Conservation (phyloP, 2,329 filamentous ascomycete species). For the Pezicula rhizophila region DNA sequence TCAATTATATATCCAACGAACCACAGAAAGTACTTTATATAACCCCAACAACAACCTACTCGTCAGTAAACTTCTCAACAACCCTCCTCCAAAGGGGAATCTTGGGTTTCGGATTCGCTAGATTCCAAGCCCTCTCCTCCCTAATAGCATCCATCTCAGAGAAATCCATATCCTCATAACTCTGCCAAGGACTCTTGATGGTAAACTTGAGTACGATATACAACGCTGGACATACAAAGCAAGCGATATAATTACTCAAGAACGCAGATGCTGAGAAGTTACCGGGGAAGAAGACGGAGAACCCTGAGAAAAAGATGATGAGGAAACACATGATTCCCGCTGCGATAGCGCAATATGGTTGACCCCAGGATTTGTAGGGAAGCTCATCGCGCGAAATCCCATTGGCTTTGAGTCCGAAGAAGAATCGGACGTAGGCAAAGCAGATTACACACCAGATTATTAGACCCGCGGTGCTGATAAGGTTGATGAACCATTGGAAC, state of each 20-base stretch:
- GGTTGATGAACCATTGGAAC: conserved; percentile 66
- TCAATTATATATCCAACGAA: too few species aligned
- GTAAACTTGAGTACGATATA: neutral
- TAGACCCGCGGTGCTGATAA: conserved; percentile 59
- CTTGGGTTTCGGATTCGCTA: neutral
- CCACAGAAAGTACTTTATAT: too few species aligned
- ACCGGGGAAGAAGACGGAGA: conserved; percentile 52
- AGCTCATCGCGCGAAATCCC: conserved; percentile 48
- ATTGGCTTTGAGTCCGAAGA: conserved; percentile 46
- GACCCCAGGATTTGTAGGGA: conserved; percentile 51
- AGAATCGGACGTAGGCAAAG: conserved; percentile 56
- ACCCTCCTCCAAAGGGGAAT: neutral
- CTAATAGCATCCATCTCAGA: neutral
- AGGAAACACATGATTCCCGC: conserved; percentile 46
- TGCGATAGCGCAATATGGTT: conserved; percentile 40
- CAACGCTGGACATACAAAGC: neutral
- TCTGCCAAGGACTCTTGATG: neutral
- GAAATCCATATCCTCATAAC: neutral
- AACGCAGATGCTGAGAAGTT: conserved; percentile 8
- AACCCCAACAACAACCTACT: neutral
- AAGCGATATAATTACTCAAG: neutral
- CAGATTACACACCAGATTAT: conserved; percentile 61
- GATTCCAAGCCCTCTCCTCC: neutral
- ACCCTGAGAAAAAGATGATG: conserved; percentile 59
- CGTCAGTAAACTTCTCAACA: conserved; percentile 1